These are phyloP conservation scores for Collybiopsis confluens DNA, from an alignment of 768 basidiomycete genomes.

Conservation along the genomic window DNA sequence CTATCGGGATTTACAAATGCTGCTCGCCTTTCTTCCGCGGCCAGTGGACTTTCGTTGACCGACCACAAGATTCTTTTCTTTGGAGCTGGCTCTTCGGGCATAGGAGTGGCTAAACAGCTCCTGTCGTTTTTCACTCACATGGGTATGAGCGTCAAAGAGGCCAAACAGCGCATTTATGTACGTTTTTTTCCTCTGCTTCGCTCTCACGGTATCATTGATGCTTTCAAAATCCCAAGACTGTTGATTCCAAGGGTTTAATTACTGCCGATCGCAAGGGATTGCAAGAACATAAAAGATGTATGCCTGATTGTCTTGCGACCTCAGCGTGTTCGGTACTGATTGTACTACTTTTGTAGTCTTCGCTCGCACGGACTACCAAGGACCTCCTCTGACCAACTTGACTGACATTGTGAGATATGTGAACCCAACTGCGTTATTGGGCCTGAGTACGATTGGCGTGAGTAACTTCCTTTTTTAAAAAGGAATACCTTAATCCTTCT, in stretches of 20 bases:
- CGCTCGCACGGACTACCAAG: constrained; percentile 58
- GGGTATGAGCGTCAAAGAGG: constrained; percentile 63
- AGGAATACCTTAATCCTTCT: not conserved
- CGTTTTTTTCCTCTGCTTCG: constrained; percentile 15
- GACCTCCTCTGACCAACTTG: constrained; percentile 42
- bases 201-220: constrained; percentile 12
- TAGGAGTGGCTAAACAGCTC: constrained; percentile 87
- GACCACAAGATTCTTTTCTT: constrained; percentile 89
- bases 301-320: constrained; percentile 13
- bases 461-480: constrained; percentile 14
- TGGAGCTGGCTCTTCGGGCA: constrained; percentile 88
- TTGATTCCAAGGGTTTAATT: constrained; percentile 78
- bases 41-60: constrained; percentile 45
- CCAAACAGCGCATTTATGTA: constrained; percentile 64
- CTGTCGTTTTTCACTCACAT: constrained; percentile 83
- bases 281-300: constrained; percentile 73
- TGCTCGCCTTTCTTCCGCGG: constrained; percentile 50
- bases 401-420: constrained; percentile 66
- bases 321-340: not conserved
- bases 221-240: constrained; percentile 38
- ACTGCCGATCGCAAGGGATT: constrained; percentile 63
- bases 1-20: constrained; percentile 75
- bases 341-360: constrained; percentile 52
- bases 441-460: constrained; percentile 58
- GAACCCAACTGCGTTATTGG: constrained; percentile 74